Conservation (phyloP, 345 rosid genomes). For the Rhizophora apiculata region DNA sequence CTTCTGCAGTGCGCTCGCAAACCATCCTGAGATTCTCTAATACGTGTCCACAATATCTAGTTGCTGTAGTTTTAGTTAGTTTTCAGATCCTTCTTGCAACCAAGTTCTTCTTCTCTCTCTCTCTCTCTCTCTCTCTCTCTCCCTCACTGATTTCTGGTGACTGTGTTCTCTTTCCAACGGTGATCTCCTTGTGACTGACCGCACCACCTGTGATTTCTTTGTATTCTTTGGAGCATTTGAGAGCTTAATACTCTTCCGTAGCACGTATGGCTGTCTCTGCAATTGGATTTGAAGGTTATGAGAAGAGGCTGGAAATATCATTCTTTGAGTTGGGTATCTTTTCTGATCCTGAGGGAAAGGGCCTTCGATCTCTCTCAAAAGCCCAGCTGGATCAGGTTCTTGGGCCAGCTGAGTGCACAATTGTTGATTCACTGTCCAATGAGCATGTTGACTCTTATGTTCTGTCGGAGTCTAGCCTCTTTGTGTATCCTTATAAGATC, state of each 20-base stretch:
- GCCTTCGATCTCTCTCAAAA: conserved; percentile 20
- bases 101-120: conserved; percentile 11
- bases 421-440: conserved; percentile 25
- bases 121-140: conserved; percentile 10
- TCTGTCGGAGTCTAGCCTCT: conserved; percentile 31
- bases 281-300: conserved; percentile 34
- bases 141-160: neutral
- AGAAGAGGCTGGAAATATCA: conserved; percentile 27
- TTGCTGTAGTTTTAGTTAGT: conserved; percentile 6
- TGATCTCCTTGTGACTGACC: neutral
- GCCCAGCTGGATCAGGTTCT: conserved; percentile 29
- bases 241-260: neutral
- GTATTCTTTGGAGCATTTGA: neutral
- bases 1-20: conserved; percentile 37
- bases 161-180: conserved; percentile 1
- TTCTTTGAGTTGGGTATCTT: conserved; percentile 27
- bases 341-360: conserved; percentile 26
- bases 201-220: neutral
- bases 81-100: neutral
- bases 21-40: conserved; percentile 29
- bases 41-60: conserved; percentile 3
- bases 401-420: conserved; percentile 29
- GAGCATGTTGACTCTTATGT: conserved; percentile 28
- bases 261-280: conserved; percentile 18
- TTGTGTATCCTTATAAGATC: conserved; percentile 30